Base-by-base conservation (phyloP, 768 basidiomycete genomes). In the Naganishia vaughanmartiniae region DNA sequence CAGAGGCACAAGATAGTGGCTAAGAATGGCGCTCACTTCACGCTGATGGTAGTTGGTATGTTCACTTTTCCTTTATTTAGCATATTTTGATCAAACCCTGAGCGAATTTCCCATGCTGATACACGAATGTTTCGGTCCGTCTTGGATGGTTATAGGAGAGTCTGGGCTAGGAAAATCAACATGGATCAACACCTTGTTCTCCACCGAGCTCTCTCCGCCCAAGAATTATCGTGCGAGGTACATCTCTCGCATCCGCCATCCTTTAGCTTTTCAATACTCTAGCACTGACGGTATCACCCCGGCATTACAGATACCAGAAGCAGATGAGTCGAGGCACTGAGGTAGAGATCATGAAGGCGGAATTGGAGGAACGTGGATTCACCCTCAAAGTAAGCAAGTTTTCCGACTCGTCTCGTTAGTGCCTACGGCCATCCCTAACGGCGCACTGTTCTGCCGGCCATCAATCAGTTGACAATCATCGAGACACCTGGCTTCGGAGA, bases 1-100 rank as follows among this genome's bases (percentile, higher is more conserved):
- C 96, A 98, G 87, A 89, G 91, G 85, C 96, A 99, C 86, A 97
- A 97, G 86, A 98, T 98, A 80, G 93, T 98, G 73, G 94, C 93
- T 73, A 95, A 97, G 85, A 89, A 86, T 79, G 96, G 96, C 72
- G 92, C 90, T 9, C 94, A 97, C 84, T 97, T 97, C 84, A 98
- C 96, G 70, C 87, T 99, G 78, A 99, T 99, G 96, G 96, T 97
- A 54, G 94, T 97, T 72, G 96, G 96, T 70, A 26, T 31, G 68
- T 69, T 39, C 21, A 19, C 21, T 9, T n/a, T 34, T 51, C n/a
- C 48, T 24, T 1, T 21, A 14, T 24, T 1, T 21, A 14, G 21
- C 7, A 26, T 51, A 15, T n/a, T 51, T 51, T 51, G 2, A 12
- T n/a, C 48, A n/a, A 4, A 51, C 24, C 17, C 7, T 51, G n/a